A percentile compares a stretch with the other conserved stretches of the same genome.
Evolutionary conservation across 2,329 filamentous ascomycete genomes (phyloP).

Genomic region (Alternaria novae-zelandiae): DNA sequence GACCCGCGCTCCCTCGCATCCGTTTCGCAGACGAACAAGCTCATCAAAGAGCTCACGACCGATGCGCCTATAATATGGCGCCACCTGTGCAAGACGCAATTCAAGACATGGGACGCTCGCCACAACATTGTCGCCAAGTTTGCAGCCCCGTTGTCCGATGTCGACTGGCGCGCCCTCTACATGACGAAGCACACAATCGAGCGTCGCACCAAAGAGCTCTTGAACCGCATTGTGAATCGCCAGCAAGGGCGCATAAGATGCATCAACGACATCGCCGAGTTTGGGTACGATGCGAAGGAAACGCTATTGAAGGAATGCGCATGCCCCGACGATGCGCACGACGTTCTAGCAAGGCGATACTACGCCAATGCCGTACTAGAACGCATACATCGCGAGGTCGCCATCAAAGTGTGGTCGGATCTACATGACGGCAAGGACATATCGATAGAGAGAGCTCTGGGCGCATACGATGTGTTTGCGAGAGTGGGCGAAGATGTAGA

Average conservation of each 20-base stretch:
- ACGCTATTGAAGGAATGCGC: slow-evolving; percentile 72
- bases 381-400: slow-evolving; percentile 80
- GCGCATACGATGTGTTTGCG: slow-evolving; percentile 89
- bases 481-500: slow-evolving; percentile 76
- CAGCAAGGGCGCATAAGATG: slow-evolving; percentile 73
- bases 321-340: slow-evolving; percentile 65
- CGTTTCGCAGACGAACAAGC: slow-evolving; percentile 66
- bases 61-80: slow-evolving; percentile 82
- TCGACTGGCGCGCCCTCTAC: slow-evolving; percentile 73
- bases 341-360: slow-evolving; percentile 79
- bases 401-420: slow-evolving; percentile 77
- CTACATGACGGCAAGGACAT: slow-evolving; percentile 60
- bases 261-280: slow-evolving; percentile 71
- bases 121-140: slow-evolving; percentile 44
- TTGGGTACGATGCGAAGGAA: slow-evolving; percentile 90
- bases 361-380: slow-evolving; percentile 77
- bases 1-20: slow-evolving; percentile 58
- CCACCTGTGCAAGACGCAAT: slow-evolving; percentile 71
- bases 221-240: slow-evolving; percentile 74
- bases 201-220: slow-evolving; percentile 39
- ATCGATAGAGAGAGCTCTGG: slow-evolving; percentile 75
- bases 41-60: slow-evolving; percentile 69
- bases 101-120: slow-evolving; percentile 74
- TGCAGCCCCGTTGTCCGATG: slow-evolving; percentile 58
- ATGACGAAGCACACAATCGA: slow-evolving; percentile 45